A percentile compares a stretch with the other conserved stretches of the same genome.
Conservation (phyloP, 805 yeast genomes). For the Lachancea sp. region DNA sequence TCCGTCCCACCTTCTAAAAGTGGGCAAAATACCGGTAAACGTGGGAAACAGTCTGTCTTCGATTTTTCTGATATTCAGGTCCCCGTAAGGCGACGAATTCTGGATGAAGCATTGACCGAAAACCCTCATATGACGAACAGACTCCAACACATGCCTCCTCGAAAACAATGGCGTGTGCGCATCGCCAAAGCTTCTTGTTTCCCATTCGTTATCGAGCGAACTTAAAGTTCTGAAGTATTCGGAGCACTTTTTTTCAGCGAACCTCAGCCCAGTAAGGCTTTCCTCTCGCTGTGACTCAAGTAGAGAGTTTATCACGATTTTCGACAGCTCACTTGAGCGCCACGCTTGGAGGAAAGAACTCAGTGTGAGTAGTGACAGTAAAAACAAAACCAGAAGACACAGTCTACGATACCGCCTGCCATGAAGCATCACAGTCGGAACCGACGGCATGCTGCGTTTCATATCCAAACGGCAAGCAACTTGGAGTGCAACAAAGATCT, state of each 20-base stretch:
- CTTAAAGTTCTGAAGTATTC: background rate
- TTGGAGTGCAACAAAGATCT: too few relatives aligned
- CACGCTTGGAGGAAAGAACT: too few relatives aligned
- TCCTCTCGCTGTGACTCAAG: too few relatives aligned
- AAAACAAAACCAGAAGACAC: too few relatives aligned
- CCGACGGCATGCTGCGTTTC: too few relatives aligned
- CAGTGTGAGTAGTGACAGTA: too few relatives aligned
- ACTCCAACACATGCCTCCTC: background rate
- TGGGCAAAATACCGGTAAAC: background rate
- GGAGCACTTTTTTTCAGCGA: background rate
- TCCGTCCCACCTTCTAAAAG: conserved; percentile 3
- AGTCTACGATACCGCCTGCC: too few relatives aligned
- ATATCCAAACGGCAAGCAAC: too few relatives aligned
- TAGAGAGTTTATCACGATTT: too few relatives aligned
- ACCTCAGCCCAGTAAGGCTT: too few relatives aligned
- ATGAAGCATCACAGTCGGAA: too few relatives aligned
- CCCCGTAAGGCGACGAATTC: conserved; percentile 1
- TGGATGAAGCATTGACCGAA: conserved; percentile 2
- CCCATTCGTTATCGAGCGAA: background rate
- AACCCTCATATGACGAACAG: conserved; percentile 1
- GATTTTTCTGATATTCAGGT: background rate
- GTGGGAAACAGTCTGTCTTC: background rate
- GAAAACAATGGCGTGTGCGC: background rate
- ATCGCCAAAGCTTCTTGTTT: background rate
- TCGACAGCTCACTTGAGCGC: too few relatives aligned